Percentiles rank a stretch among this genome's conserved stretches.
Evolutionary conservation across 2,329 filamentous ascomycete species (phyloP).

Genomic region (Beauveria varroae): DNA sequence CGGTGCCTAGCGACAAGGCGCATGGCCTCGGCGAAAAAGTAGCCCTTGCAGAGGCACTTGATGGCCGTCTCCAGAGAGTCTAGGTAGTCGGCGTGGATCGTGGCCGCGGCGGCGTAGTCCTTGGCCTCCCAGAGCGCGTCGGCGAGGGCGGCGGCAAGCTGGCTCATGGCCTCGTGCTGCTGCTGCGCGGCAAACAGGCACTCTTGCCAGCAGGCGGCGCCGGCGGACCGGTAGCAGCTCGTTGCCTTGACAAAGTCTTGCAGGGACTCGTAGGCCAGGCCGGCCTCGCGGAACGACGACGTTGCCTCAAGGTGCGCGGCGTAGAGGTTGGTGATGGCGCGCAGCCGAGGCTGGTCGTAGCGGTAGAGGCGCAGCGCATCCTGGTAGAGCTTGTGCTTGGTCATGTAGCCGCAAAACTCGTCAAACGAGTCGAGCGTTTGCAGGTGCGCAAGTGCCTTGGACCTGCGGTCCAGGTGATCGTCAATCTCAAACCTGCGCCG

Average conservation of each 20-base stretch:
- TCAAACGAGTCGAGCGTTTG: conserved; percentile 66
- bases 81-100: conserved; percentile 76
- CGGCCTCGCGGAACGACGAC: conserved; percentile 78
- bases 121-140: conserved; percentile 77
- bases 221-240: conserved; percentile 74
- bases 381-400: conserved; percentile 73
- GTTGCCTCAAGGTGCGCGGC: conserved; percentile 67
- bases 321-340: conserved; percentile 67
- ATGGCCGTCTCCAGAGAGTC: conserved; percentile 62
- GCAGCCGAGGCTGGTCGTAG: conserved; percentile 63
- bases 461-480: conserved; percentile 68
- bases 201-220: conserved; percentile 76
- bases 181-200: conserved; percentile 73
- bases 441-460: conserved; percentile 72
- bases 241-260: conserved; percentile 66
- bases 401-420: conserved; percentile 69
- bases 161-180: conserved; percentile 54
- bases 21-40: conserved; percentile 82
- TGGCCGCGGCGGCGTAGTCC: conserved; percentile 73
- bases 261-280: conserved; percentile 84
- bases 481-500: conserved; percentile 80
- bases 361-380: conserved; percentile 74
- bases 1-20: conserved; percentile 60
- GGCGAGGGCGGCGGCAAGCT: conserved; percentile 67
- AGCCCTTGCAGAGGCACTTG: conserved; percentile 76